Evolutionary conservation across 2,329 filamentous ascomycete species (phyloP).

Genomic region (Pyrenochaeta sp.): DNA sequence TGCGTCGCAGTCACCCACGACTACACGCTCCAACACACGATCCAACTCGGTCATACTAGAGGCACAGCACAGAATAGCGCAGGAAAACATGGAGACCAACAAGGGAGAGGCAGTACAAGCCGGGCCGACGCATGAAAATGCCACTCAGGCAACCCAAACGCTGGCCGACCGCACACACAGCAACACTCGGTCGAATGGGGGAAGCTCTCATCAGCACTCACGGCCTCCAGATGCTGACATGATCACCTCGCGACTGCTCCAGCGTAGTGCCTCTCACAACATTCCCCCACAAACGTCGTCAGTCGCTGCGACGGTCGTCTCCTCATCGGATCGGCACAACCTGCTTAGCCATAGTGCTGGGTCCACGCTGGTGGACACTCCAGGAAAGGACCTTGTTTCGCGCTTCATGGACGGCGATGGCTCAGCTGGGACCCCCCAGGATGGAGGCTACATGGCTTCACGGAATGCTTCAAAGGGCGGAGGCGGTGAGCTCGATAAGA

Average conservation of each 20-base stretch:
- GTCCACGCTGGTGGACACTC: slow-evolving; percentile 51
- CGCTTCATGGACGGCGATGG: slow-evolving; percentile 55
- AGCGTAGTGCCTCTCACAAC: slow-evolving; percentile 69
- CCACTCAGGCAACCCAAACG: slow-evolving; percentile 20
- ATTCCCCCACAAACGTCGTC: slow-evolving; percentile 72
- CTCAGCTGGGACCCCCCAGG: slow-evolving; percentile 52
- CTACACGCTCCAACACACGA: slow-evolving; percentile 52
- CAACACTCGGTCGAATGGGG: slow-evolving; percentile 38
- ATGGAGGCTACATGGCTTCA: slow-evolving; percentile 48
- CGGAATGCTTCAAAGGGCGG: slow-evolving; percentile 29
- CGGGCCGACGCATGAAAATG: slow-evolving; percentile 13
- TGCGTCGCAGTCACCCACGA: slow-evolving; percentile 52
- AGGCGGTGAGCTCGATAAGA: slow-evolving; percentile 35
- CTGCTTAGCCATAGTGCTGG: slow-evolving; percentile 48
- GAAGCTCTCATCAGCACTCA: slow-evolving; percentile 44
- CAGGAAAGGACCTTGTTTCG: slow-evolving; percentile 53
- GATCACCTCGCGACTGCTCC: slow-evolving; percentile 72
- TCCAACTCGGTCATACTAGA: slow-evolving; percentile 52
- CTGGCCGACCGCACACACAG: slow-evolving; percentile 39
- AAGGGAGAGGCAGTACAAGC: slow-evolving; percentile 27
- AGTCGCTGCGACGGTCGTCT: slow-evolving; percentile 63
- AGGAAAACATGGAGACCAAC: slow-evolving; percentile 33
- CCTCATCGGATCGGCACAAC: slow-evolving; percentile 48
- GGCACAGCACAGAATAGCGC: slow-evolving; percentile 34
- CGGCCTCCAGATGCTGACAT: slow-evolving; percentile 66